Base-by-base conservation (phyloP, 2,329 filamentous ascomycete genomes). In the Chrysosporium queenslandicum region DNA sequence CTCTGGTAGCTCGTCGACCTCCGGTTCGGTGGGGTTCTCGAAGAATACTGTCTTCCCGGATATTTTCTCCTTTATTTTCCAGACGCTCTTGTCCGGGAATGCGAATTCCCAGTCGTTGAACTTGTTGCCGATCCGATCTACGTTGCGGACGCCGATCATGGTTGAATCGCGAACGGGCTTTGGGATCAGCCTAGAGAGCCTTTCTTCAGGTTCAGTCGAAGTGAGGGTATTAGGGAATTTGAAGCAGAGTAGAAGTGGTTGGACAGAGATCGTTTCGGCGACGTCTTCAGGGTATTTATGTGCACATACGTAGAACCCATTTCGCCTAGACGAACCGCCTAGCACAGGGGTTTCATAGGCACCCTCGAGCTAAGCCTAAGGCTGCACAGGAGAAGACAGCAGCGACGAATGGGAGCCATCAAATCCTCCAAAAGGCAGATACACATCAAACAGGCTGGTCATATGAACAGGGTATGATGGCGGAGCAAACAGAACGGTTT, bases 31-130 rank as follows among this genome's bases (percentile, higher is more conserved):
- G 20, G n/a, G 18, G 20, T n/a, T 20, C 12, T 16, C 12, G 41
- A 45, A 37, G 4, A 52, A 37, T 4, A 34, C 2, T 2, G 39
- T 18, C 27, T 52, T 46, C 39, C 46, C 50, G 7, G 29, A 52
- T 27, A 52, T 52, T 25, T 52, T 52, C 6, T 21, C 30, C 4
- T 29, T 21, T 8, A 52, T 18, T 27, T 36, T 11, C 50, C 50
- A 52, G 11, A 14, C 5, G 18, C 20, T 39, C 25, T 21, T 30
- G 36, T 46, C 29, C 7, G 40, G 16, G 25, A 52, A 36, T 21
- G 6, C 11, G 39, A 50, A 43, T 0, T 1, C 8, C 1, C 7
- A 3, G 30, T 43, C n/a, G 20, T 50, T 39, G 8, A 50, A 41
- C 20, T 21, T 7, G 12, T 50, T 11, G 27, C 37, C 48, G 9